Base-by-base conservation (phyloP, 2,329 filamentous ascomycete species). In the Emergomyces orientalis region DNA sequence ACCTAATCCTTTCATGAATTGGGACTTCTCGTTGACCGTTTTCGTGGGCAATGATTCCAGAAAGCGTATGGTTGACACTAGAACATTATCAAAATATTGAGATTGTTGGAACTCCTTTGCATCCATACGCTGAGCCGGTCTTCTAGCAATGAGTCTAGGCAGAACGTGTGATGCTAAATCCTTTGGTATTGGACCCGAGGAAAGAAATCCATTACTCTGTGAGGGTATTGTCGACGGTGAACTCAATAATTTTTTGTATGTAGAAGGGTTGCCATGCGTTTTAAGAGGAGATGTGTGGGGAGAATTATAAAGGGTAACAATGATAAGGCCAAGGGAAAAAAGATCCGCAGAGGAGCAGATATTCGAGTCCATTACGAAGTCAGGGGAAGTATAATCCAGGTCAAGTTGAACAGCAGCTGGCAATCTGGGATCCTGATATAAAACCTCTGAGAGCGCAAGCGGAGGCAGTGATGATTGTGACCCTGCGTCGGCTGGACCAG, bases 11-110 rank as follows among this genome's bases (percentile, higher is more conserved):
- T 91, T 86, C 83, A 99, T 85, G 73, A 99, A 99, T 63, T 91
- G 88, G 7, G 88, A 83, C 74, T 99, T 99, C 72, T 99, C 94
- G 65, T 86, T 89, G 0, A 90, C 83, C 1, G 91, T 96, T 78
- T 99, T 99, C 41, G 90, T 90, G 0, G 94, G 93, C 64, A 99
- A 85, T 0, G 87, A 84, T 69, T 99, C 94, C 32, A 99, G 80
- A 71, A 99, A 99, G 14, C 94, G 89, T 65, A 99, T 96, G 0
- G 94, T 97, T 0, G 92, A 96, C 27, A 99, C 91, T 4, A 99
- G 81, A 55, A 97, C 90, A 71, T 97, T 99, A 76, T 99, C 91
- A 73, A 99, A 99, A 73, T 95, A 99, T 67, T 90, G 87, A 71
- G 91, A 95, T 74, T 97, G 86, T 72, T 99, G 94, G 69, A 99